Evolutionary conservation across 1,139 yeast species (phyloP), one percentile per base, ranked within the genome.

Genomic region (Geotrichum reessii): DNA sequence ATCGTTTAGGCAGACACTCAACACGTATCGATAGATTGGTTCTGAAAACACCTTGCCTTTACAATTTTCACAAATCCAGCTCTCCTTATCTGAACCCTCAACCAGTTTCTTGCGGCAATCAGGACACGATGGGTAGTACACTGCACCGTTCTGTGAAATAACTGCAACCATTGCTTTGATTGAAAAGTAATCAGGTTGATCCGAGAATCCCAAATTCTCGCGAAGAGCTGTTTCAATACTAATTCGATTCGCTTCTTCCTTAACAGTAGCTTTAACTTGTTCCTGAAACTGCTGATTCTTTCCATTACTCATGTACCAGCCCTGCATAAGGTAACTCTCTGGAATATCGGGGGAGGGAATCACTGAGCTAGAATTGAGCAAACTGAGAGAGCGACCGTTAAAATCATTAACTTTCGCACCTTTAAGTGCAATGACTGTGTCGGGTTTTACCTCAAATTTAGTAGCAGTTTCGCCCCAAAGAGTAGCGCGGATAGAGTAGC

Each of bases 21-120:
- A 73, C 59, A 92, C 84, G 67, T 87, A 95, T 70, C 98, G 82
- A 74, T 87, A 85, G 55, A 80, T 77, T 37, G 99, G 97, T 60
- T 78, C 79, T 2, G 80, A 77, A 68, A 82, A 85, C 59, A 81
- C 81, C 59, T 81, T 76, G 67, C 89, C 86, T 4, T n/a, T n/a
- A 79, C 98, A 92, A 72, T 86, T 87, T 71, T 91, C 98, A 77
- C 99, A 95, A 72, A 96, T 83, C 96, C 96, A 93, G 25, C 84
- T 77, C 21, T 85, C 88, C 4, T 40, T 31, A 71, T 86, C 89
- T 47, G 82, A 78, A 59, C 82, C 85, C 68, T 87, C 86, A 52
- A 86, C 74, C 44, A 91, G 89, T 74, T 95, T 95, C 69, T 91
- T 85, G 71, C 86, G 86, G 78, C 99, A 93, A 50, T 81, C 82